Evolutionary conservation across 2,329 filamentous ascomycete species (phyloP), one percentile per base, ranked within the genome.

Genomic region (Blumeriella jaapii): DNA sequence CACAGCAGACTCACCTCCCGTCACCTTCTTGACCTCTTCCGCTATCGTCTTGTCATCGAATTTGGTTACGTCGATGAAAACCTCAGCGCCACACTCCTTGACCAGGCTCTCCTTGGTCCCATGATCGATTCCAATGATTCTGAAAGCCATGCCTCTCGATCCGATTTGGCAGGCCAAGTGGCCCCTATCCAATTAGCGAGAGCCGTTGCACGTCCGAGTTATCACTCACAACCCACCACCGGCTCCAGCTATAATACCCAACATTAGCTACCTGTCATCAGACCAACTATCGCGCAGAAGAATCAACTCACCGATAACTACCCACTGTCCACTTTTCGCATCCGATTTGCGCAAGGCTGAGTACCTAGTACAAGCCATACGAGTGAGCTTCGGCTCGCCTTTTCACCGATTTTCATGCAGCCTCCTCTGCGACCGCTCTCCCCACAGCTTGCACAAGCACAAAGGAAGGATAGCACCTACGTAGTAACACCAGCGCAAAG

Each of bases 401-500:
- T 7, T 27, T n/a, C 12, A 13, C 11, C 4, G 15, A 9, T 36
- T 35, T 33, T 23, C 20, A 45, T 48, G 49, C 46, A 47, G 43
- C 49, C 49, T 6, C 10, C 18, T 40, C 28, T 36, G 45, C 42
- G 47, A 39, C 43, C 44, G 12, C 27, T 18, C 12, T 31, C n/a
- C n/a, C n/a, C n/a, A n/a, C n/a, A n/a, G 22, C 7, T 25, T 12
- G 19, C 22, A 23, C 31, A 39, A 36, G 24, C 34, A 30, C 40
- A 20, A 11, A 25, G 25, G 14, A 28, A 11, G 22, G 31, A 26
- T 13, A n/a, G n/a, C n/a, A 48, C 50, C 44, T 33, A 54, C 49
- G 73, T 69, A 2, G 76, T 81, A 10, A 81, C 65, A 17, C 77
- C 78, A 10, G 74, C 76, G 55, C 76, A 82, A 34, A 80, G 65